Percentiles rank a stretch among this genome's conserved stretches.
phyloP scores from a whole-genome alignment of 352 stramenopile species.

The Pythium pectinolyticum region DNA sequence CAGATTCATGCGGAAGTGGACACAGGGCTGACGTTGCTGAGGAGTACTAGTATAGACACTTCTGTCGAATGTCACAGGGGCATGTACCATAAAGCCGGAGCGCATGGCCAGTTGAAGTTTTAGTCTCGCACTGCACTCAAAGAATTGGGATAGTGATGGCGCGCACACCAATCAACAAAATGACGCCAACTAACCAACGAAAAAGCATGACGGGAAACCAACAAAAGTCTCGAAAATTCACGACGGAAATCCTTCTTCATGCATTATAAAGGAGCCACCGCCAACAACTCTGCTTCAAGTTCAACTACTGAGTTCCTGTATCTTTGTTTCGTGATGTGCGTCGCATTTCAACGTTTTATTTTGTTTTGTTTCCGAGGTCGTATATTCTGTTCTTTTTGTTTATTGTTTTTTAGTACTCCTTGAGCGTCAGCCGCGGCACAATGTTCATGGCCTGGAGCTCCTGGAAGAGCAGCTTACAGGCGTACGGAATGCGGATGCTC shows the following conservation, averaged over 20 bases:
- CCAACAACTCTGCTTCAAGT: too few species aligned
- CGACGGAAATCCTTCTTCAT: too few species aligned
- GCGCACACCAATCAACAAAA: neutral
- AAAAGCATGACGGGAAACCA: too few species aligned
- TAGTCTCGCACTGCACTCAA: neutral
- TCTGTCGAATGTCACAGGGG: too few species aligned
- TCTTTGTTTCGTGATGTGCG: too few species aligned
- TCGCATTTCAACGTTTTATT: too few species aligned
- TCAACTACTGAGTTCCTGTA: too few species aligned
- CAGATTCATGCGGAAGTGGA: neutral
- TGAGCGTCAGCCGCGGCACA: constrained; percentile 94
- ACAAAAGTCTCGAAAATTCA: neutral
- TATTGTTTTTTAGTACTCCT: constrained; percentile 79
- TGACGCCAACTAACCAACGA: neutral
- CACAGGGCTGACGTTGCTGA: too few species aligned
- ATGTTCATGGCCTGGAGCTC: constrained; percentile 99
- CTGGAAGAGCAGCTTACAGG: constrained; percentile 98
- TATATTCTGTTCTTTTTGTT: neutral
- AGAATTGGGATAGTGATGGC: neutral
- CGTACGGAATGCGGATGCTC: constrained; percentile 98
- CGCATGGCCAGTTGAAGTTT: neutral
- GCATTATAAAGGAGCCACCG: too few species aligned
- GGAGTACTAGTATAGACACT: too few species aligned
- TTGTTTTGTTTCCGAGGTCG: too few species aligned
- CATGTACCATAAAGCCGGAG: neutral